These are phyloP conservation scores for Salix purpurea DNA, from an alignment of 345 rosid genomes.

Conservation along the genomic window DNA sequence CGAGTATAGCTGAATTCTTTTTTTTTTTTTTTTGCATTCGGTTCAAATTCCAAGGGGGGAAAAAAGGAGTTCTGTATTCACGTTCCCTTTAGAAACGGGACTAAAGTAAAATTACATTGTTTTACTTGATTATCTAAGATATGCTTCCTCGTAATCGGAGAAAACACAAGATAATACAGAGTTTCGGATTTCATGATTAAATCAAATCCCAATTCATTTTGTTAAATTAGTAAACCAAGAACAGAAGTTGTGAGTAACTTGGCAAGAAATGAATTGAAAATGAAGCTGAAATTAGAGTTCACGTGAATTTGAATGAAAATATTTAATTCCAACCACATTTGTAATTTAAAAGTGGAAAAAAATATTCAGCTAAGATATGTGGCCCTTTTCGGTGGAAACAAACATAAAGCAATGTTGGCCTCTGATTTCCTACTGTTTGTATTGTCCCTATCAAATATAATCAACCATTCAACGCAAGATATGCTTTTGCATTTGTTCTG, in stretches of 20 bases:
- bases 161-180: too few species aligned
- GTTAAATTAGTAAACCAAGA: not conserved
- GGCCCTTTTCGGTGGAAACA: not conserved
- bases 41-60: not conserved
- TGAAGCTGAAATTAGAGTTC: not conserved
- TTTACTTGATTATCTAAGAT: too few species aligned
- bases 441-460: not conserved
- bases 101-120: too few species aligned
- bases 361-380: not conserved
- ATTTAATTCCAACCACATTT: not conserved
- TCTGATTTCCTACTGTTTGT: not conserved
- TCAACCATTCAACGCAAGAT: not conserved
- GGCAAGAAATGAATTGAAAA: not conserved
- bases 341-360: not conserved
- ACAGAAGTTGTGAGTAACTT: not conserved
- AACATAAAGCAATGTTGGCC: not conserved
- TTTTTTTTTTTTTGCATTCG: not conserved
- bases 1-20: not conserved
- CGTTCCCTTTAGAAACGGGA: too few species aligned
- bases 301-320: not conserved
- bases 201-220: not conserved
- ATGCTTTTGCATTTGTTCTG: not conserved
- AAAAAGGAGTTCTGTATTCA: not conserved
- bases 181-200: not conserved
- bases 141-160: too few species aligned